A percentile compares a stretch with the other conserved stretches of the same genome.
Evolutionary conservation across 805 yeast genomes (phyloP).

Genomic region (Starmerella floricola): DNA sequence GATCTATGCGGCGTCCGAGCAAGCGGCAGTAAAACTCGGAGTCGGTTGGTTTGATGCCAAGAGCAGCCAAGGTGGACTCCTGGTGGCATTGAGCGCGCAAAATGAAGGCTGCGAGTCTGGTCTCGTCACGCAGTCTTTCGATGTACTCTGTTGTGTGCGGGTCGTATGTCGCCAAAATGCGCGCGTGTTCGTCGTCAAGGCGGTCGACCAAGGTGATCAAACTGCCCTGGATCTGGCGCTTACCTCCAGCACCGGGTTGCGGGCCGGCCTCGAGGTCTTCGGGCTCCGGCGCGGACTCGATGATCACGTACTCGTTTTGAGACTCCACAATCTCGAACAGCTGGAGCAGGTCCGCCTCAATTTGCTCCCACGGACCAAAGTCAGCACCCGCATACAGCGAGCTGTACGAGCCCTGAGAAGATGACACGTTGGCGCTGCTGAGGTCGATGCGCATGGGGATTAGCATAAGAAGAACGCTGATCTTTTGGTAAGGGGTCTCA

Average conservation of each 20-base stretch:
- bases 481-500: constrained; percentile 58
- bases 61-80: constrained; percentile 38
- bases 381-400: constrained; percentile 14
- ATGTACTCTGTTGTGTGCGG: constrained; percentile 93
- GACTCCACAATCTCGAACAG: constrained; percentile 60
- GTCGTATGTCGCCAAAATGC: constrained; percentile 76
- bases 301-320: constrained; percentile 50
- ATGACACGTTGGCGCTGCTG: constrained; percentile 52
- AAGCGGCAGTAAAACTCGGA: constrained; percentile 45
- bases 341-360: constrained; percentile 48
- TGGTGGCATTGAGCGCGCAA: constrained; percentile 78
- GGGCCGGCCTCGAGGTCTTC: constrained; percentile 56
- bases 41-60: constrained; percentile 25
- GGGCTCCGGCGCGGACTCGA: constrained; percentile 75
- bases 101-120: constrained; percentile 57
- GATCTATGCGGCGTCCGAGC: constrained; percentile 74
- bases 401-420: constrained; percentile 40
- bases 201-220: constrained; percentile 80
- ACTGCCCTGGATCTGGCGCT: constrained; percentile 69
- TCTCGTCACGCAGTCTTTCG: constrained; percentile 80
- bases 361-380: constrained; percentile 46
- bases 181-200: constrained; percentile 85
- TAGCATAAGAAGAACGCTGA: constrained; percentile 65
- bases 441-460: constrained; percentile 83
- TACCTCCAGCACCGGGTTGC: constrained; percentile 49